These are phyloP conservation scores for Rhizopus delemar DNA, from an alignment of 371 early-diverging fungal genomes.

Conservation along the genomic window DNA sequence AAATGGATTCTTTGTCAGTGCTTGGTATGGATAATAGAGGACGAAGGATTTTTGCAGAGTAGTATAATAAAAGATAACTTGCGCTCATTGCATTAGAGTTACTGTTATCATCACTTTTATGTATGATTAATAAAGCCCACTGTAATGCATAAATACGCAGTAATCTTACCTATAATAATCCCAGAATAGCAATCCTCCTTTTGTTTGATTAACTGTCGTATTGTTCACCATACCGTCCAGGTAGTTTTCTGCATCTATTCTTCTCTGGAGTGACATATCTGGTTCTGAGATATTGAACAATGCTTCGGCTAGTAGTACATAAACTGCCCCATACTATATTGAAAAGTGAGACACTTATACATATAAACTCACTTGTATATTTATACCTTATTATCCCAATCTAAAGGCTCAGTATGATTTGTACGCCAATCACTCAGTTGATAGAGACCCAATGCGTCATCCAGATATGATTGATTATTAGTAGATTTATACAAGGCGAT, in stretches of 20 bases:
- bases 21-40: conserved; percentile 9
- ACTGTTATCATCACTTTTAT: conserved; percentile 19
- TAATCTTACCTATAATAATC: conserved; percentile 31
- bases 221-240: conserved; percentile 27
- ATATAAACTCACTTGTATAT: too few species aligned
- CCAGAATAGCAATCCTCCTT: conserved; percentile 49
- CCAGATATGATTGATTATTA: conserved; percentile 27
- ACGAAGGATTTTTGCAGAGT: conserved; percentile 15
- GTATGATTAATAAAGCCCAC: too few species aligned
- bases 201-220: conserved; percentile 30
- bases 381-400: conserved; percentile 35
- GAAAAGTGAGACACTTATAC: too few species aligned
- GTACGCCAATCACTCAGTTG: conserved; percentile 10
- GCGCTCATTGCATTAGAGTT: conserved; percentile 23
- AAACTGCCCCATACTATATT: conserved; percentile 32
- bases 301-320: conserved; percentile 38
- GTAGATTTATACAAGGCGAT: conserved; percentile 54
- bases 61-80: conserved; percentile 21
- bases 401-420: conserved; percentile 20
- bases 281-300: conserved; percentile 10
- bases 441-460: conserved; percentile 34
- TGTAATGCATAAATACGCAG: not conserved
- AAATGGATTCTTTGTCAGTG: not conserved
- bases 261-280: conserved; percentile 11
- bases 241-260: conserved; percentile 30